phyloP scores from a whole-genome alignment of 371 early-diverging fungal genomes.

The Scutellospora calospora region DNA sequence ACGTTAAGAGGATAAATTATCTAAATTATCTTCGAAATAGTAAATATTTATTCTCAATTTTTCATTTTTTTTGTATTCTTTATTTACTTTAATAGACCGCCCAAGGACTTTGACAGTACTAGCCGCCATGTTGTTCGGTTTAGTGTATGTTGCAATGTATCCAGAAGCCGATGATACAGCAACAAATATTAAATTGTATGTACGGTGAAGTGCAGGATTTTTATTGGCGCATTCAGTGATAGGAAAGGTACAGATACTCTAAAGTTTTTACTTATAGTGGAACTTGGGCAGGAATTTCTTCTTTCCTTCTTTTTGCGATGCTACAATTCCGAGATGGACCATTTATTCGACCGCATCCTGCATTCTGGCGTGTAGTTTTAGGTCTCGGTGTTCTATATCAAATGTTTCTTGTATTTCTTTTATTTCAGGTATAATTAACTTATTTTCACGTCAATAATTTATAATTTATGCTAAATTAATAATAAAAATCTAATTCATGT shows the following conservation, averaged over 20 bases:
- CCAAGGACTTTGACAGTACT: slow-evolving; percentile 52
- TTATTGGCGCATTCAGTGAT: background rate
- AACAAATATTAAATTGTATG: slow-evolving; percentile 55
- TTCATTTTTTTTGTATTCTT: background rate
- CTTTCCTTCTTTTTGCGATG: slow-evolving; percentile 86
- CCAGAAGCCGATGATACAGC: slow-evolving; percentile 52
- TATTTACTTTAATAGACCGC: slow-evolving; percentile 46
- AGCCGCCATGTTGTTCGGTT: slow-evolving; percentile 48
- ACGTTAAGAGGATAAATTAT: background rate
- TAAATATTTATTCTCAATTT: background rate
- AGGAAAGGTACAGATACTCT: background rate
- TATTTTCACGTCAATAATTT: background rate
- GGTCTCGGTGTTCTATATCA: slow-evolving; percentile 88
- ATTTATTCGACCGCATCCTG: slow-evolving; percentile 95
- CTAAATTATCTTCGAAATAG: background rate
- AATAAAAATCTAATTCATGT: background rate
- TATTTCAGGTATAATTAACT: slow-evolving; percentile 80
- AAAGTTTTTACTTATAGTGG: slow-evolving; percentile 55
- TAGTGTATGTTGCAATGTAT: slow-evolving; percentile 55
- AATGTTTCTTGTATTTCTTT: slow-evolving; percentile 83
- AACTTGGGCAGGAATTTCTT: slow-evolving; percentile 70
- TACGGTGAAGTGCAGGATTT: slow-evolving; percentile 13
- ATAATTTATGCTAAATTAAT: background rate
- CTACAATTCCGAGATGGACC: slow-evolving; percentile 93
- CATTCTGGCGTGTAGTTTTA: slow-evolving; percentile 91